phyloP scores from a whole-genome alignment of 2,329 filamentous ascomycete genomes.

The Aureobasidium sp. region DNA sequence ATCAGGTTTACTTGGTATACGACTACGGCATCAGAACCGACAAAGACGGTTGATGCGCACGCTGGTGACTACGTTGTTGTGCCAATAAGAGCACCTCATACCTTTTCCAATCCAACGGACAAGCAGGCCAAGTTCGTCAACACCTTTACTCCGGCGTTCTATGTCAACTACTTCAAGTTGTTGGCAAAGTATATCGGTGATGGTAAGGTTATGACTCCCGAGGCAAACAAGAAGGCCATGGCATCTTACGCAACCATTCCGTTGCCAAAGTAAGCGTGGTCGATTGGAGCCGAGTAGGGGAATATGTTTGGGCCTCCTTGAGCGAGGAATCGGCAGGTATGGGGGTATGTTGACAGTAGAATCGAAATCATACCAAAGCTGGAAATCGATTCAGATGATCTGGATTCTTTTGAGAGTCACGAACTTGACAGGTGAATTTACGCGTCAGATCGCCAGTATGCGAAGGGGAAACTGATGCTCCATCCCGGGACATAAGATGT shows the following conservation, averaged over 20 bases:
- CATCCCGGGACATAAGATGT: background rate
- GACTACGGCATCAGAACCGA: constrained; percentile 23
- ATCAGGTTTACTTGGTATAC: constrained; percentile 42
- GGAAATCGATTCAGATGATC: too few relatives aligned
- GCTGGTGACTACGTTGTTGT: constrained; percentile 48
- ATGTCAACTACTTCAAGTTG: constrained; percentile 50
- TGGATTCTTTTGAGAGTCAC: too few relatives aligned
- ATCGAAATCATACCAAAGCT: too few relatives aligned
- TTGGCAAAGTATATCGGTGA: constrained; percentile 34
- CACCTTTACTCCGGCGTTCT: constrained; percentile 48
- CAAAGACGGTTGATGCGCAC: constrained; percentile 37
- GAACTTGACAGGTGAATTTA: too few relatives aligned
- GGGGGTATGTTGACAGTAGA: too few relatives aligned
- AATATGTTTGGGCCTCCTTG: too few relatives aligned
- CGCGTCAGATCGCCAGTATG: too few relatives aligned
- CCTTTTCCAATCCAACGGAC: constrained; percentile 47
- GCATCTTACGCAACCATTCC: constrained; percentile 37
- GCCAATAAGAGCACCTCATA: constrained; percentile 46
- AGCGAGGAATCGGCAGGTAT: too few relatives aligned
- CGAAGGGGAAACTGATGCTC: background rate
- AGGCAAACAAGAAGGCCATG: constrained; percentile 43
- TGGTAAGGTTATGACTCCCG: constrained; percentile 38
- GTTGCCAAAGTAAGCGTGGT: background rate
- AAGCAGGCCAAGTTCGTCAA: constrained; percentile 48
- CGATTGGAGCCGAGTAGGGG: background rate